Evolutionary conservation across 2,329 filamentous ascomycete genomes (phyloP), one percentile per base, ranked within the genome.

Genomic region (Colletotrichum aenigma): DNA sequence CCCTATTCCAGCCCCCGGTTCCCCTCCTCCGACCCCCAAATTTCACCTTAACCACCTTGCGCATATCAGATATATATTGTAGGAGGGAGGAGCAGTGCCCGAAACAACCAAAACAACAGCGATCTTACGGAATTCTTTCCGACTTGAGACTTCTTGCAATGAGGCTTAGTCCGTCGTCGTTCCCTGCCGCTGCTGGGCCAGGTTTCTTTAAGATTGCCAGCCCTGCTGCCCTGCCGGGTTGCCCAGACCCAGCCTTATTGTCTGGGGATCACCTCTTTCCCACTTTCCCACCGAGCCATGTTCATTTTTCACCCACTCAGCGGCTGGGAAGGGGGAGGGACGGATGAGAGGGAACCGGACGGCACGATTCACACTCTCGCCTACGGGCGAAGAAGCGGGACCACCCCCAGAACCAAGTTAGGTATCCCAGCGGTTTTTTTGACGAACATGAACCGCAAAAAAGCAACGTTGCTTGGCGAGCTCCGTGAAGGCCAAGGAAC

Each of bases 381-480:
- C 52, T 67, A 13, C 55, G 66, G 16, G 38, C 65, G 58, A 32
- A 18, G 69, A 66, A 68, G 70, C 62, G 65, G 70, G 43, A 26
- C 64, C 48, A 48, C 43, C 43, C 43, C 43, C n/a, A 48, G 43
- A 48, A 48, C 43, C 43, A 48, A 48, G 43, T 9, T 4, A 18
- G 48, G 69, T 58, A 58, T 58, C 21, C 55, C 55, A 58, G 43
- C n/a, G 7, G 4, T 7, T 52, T 34, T 34, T 24, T 24, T n/a
- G 43, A 30, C 16, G 70, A 28, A 28, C 61, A 32, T 58, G 58
- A 34, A 38, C 36, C 26, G 38, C 28, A 55, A 48, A 34, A 60
- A 64, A 28, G 36, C 58, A 74, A 74, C 71, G 71, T 71, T 71
- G 60, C 67, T 60, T 66, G 71, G 34, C 15, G n/a, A 34, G 12